Conservation (phyloP, 257 asterid genomes). For the Plantago ovata region DNA sequence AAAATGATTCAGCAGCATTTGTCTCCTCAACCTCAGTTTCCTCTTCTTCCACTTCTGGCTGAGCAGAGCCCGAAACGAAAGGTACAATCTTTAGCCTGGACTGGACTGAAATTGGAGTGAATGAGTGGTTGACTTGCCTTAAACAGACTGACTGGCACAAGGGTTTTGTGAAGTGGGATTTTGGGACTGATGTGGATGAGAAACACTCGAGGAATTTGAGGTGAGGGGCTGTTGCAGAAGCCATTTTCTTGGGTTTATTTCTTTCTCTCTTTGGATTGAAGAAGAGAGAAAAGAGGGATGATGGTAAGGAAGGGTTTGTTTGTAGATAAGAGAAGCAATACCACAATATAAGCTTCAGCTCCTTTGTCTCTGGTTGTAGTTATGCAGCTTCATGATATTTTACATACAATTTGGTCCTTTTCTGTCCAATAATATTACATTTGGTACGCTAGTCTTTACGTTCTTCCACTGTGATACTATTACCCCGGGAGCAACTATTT, state of each 20-base stretch:
- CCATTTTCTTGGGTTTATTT: not conserved
- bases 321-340: conserved; percentile 11
- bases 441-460: no score
- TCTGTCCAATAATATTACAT: no score
- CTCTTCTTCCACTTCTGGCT: not conserved
- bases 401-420: no score
- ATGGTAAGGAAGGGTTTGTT: not conserved
- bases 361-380: not conserved
- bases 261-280: no score
- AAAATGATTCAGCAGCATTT: not conserved
- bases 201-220: conserved; percentile 10
- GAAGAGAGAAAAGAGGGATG: no score
- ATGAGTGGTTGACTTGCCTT: conserved; percentile 5
- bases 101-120: not conserved
- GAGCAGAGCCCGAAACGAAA: conserved; percentile 1
- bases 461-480: no score
- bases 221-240: conserved; percentile 9
- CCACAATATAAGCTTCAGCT: conserved; percentile 4
- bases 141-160: conserved; percentile 7
- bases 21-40: not conserved
- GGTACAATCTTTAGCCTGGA: conserved; percentile 1
- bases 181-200: not conserved
- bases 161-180: conserved; percentile 2
- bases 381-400: not conserved
- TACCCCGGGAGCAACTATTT: no score